Base-by-base conservation (phyloP, 2,329 filamentous ascomycete genomes). In the Aspergillus candidus region DNA sequence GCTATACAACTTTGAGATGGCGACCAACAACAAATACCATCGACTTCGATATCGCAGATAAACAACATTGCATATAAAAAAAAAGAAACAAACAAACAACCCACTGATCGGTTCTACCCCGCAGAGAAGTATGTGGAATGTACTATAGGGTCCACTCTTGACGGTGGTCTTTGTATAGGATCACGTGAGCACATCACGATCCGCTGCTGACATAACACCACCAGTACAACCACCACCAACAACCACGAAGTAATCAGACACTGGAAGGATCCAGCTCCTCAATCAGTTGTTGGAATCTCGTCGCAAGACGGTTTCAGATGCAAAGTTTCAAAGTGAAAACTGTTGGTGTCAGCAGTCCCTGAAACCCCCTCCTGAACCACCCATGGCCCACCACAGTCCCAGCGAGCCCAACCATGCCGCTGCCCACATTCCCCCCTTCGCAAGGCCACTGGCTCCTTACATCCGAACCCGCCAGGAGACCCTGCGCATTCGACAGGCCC, bases 391-490 rank as follows among this genome's bases (percentile, higher is more conserved):
- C 32, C 50, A 30, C 5, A 42, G 29, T 41, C 42, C 51, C 42
- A 46, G 37, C 45, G 34, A 47, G 38, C 45, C 46, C 32, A 22
- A 44, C 40, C 22, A 27, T 40, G 44, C 35, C 38, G 40, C 47
- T 50, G 44, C 48, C 49, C 43, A 63, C 58, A 61, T 67, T 56
- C 64, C 65, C 40, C 46, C 54, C 38, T 62, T 65, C 47, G 60
- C 59, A 40, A 61, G 57, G 49, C 62, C 57, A 13, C 56, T 70
- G 22, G 52, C 57, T 50, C 67, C 66, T 52, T 70, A 69, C 55
- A 51, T 69, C 53, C 67, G 61, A 45, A 55, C 54, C 40, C 61
- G 63, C 33, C 63, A 67, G 49, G 67, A 69, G 49, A 58, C 58
- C 35, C 60, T 68, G 35, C 59, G 54, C 18, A 68, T 70, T 37